Conservation (phyloP, 1,284 basidiomycete species). For the Polyporus tsugae region DNA sequence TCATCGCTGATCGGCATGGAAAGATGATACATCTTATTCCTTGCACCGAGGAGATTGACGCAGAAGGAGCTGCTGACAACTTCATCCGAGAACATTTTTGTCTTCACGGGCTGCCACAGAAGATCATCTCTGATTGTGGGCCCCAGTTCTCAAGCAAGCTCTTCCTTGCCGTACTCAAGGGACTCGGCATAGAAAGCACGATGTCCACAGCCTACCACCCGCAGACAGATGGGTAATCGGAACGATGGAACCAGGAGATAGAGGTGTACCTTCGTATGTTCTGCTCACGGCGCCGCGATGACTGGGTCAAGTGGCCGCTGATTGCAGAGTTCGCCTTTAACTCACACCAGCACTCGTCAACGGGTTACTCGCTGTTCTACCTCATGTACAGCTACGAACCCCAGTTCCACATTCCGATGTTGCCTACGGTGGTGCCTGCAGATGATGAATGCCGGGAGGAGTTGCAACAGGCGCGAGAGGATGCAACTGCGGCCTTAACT, state of each 20-base stretch:
- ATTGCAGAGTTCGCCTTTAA: constrained; percentile 4
- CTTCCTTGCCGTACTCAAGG: constrained; percentile 13
- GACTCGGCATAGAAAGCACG: constrained; percentile 17
- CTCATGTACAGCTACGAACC: constrained; percentile 1
- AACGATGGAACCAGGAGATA: constrained; percentile 42
- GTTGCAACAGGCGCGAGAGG: too few relatives aligned
- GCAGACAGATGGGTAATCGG: constrained; percentile 43
- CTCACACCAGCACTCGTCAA: background rate
- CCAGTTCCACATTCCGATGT: background rate
- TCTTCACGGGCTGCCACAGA: constrained; percentile 40
- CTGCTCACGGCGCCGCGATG: constrained; percentile 4
- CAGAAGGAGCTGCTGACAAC: constrained; percentile 16
- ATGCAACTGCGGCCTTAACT: too few relatives aligned
- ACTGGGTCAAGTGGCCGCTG: constrained; percentile 9
- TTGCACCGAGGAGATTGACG: constrained; percentile 17
- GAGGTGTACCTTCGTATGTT: constrained; percentile 35
- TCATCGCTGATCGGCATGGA: constrained; percentile 27
- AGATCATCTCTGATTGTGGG: constrained; percentile 48
- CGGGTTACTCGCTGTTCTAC: background rate
- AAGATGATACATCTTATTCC: constrained; percentile 17
- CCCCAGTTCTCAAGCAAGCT: constrained; percentile 42
- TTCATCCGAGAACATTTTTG: constrained; percentile 26
- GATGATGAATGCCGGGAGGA: too few relatives aligned
- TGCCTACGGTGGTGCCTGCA: background rate
- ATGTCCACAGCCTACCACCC: constrained; percentile 40